Base-by-base conservation (phyloP, 768 basidiomycete species). In the Galerina sulciceps region DNA sequence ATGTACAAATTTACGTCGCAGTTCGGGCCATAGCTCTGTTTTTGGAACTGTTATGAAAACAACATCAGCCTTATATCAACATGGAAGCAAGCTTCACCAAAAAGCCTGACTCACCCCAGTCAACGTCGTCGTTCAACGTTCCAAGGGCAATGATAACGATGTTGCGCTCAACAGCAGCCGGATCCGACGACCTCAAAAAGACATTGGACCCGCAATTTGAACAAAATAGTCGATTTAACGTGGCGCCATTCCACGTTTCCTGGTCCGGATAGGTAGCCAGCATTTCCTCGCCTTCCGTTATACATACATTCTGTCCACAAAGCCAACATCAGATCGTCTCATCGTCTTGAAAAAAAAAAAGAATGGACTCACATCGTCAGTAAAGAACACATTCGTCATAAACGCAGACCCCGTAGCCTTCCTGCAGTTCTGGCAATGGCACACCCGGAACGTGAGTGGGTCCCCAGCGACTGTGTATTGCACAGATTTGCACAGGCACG, bases 351-450 rank as follows among this genome's bases (percentile, higher is more conserved):
- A 52, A 23, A 1, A 3, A 47, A 8, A 9, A 20, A 46, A 37
- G 34, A 22, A 42, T 20, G 10, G 41, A 68, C 71, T 31, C 48
- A 79, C 79, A 61, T 76, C 58, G 14, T 54, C 60, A 35, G 67
- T 65, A 59, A 76, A 79, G 54, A 76, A 74, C 5, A 65, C 65
- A 44, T 77, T 78, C 42, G 74, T 67, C 73, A 78, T 72, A 57
- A 78, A 78, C 15, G 75, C 75, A n/a, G 74, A 68, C 6, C 79
- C 78, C 15, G 73, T 76, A 17, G 74, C 69, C 64, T 79, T 79
- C 65, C 71, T 74, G 62, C 79, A 79, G 46, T 79, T 76, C n/a
- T 53, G 54, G 61, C 79, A 81, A 62, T 81, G 76, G 60, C 79
- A 80, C 1, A 79, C 69, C n/a, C 72, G 65, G 55, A 75, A 76